phyloP scores from a whole-genome alignment of 75 land plant genomes.

The Pinus taeda region DNA sequence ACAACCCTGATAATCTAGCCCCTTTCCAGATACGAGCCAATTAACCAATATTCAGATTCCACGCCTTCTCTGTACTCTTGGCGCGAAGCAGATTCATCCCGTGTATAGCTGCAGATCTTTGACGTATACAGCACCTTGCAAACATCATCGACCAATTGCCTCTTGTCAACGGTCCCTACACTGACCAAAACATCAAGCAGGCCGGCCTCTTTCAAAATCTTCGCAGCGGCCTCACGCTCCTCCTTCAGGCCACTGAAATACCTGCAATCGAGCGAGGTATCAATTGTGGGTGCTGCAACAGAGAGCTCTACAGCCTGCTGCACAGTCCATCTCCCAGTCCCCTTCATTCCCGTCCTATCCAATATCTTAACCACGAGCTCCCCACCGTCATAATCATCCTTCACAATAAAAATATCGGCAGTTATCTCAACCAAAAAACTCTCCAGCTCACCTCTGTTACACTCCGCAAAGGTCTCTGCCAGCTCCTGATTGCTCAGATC shows the following conservation, averaged over 20 bases:
- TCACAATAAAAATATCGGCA: constrained; percentile 31
- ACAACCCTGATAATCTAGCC: constrained; percentile 67
- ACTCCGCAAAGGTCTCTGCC: too few relatives aligned
- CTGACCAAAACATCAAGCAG: constrained; percentile 19
- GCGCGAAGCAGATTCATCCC: constrained; percentile 69
- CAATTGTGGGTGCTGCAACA: constrained; percentile 70
- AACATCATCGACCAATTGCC: constrained; percentile 60
- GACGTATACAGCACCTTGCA: constrained; percentile 72
- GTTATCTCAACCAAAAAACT: too few relatives aligned
- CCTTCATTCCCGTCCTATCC: constrained; percentile 80
- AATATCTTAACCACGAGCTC: constrained; percentile 62
- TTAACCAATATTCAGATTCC: constrained; percentile 67
- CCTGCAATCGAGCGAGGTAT: constrained; percentile 54
- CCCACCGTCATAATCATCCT: constrained; percentile 52
- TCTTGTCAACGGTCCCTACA: constrained; percentile 30
- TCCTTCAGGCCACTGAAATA: constrained; percentile 63
- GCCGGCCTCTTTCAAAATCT: constrained; percentile 24
- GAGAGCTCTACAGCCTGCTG: constrained; percentile 80
- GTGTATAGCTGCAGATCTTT: constrained; percentile 72
- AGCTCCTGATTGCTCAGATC: too few relatives aligned
- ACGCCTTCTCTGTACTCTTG: constrained; percentile 53
- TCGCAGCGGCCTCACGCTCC: constrained; percentile 53
- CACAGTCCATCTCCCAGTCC: constrained; percentile 76
- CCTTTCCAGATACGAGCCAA: constrained; percentile 78
- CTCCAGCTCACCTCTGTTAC: too few relatives aligned